These are phyloP conservation scores for Ophiostoma novo-ulmi DNA, from an alignment of 2,329 filamentous ascomycete genomes.

Conservation along the genomic window DNA sequence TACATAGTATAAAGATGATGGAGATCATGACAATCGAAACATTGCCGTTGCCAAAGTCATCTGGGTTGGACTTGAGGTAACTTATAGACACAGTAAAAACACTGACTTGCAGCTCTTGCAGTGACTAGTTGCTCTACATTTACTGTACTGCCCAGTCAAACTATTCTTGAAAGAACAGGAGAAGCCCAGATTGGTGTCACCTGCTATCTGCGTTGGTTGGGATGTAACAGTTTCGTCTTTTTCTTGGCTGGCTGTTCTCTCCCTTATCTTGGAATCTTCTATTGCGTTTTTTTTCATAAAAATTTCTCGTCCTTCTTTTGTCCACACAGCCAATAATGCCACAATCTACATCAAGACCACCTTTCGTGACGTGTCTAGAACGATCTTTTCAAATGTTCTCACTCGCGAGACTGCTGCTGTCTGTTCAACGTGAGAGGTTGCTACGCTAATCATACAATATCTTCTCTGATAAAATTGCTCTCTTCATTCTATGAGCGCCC, in stretches of 20 bases:
- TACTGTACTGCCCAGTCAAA: not conserved
- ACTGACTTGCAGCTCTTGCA: not conserved
- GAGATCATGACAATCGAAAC: not conserved
- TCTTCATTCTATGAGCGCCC: constrained; percentile 3
- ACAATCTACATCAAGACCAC: not conserved
- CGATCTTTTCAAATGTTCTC: not conserved
- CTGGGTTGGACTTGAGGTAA: not conserved
- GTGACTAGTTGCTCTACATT: not conserved
- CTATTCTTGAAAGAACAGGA: not conserved
- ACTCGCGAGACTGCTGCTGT: constrained; percentile 2
- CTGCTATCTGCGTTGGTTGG: not conserved
- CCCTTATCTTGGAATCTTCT: not conserved
- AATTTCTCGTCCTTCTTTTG: not conserved
- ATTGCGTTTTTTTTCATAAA: not conserved
- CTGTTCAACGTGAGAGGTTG: not conserved
- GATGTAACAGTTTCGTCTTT: not conserved
- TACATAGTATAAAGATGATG: not conserved
- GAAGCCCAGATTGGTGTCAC: not conserved
- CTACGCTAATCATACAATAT: too few relatives aligned
- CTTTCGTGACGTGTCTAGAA: constrained; percentile 2
- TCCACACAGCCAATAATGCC: not conserved
- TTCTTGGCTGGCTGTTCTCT: not conserved
- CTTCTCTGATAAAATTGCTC: too few relatives aligned
- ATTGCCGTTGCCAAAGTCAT: not conserved
- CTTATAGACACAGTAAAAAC: not conserved